phyloP scores from a whole-genome alignment of 768 basidiomycete species.

The Amanita pseudoporphyria region DNA sequence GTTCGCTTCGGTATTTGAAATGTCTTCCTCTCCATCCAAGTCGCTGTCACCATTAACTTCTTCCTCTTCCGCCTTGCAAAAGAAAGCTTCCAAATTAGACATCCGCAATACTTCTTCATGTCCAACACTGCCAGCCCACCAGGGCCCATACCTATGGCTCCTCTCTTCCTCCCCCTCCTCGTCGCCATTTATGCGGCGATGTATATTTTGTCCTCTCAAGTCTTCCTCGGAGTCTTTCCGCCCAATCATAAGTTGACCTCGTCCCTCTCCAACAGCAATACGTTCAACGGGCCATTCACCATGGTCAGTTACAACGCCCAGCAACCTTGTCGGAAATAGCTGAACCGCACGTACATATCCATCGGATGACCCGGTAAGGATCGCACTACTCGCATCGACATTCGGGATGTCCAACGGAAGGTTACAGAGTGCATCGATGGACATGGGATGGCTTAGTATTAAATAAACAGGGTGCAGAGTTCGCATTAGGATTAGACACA shows the following conservation, averaged over 20 bases:
- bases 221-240: constrained; percentile 11
- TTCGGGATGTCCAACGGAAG: constrained; percentile 54
- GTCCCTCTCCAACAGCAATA: constrained; percentile 49
- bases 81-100: constrained; percentile 75
- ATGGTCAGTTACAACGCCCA: constrained; percentile 88
- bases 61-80: constrained; percentile 33
- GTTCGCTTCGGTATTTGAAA: constrained; percentile 14
- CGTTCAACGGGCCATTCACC: constrained; percentile 90
- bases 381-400: constrained; percentile 53
- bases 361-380: constrained; percentile 89
- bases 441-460: constrained; percentile 68
- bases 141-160: constrained; percentile 23
- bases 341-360: constrained; percentile 83
- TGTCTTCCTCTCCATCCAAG: constrained; percentile 13
- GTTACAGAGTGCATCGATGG: constrained; percentile 78
- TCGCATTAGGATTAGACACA: constrained; percentile 22
- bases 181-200: constrained; percentile 9
- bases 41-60: constrained; percentile 14
- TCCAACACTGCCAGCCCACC: constrained; percentile 90
- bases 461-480: constrained; percentile 4
- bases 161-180: constrained; percentile 14
- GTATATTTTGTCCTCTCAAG: neutral
- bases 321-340: constrained; percentile 78
- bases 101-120: constrained; percentile 83
- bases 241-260: constrained; percentile 22